Evolutionary conservation across 306 rosid genomes (phyloP).

Genomic region (Erythrophleum fordii): DNA sequence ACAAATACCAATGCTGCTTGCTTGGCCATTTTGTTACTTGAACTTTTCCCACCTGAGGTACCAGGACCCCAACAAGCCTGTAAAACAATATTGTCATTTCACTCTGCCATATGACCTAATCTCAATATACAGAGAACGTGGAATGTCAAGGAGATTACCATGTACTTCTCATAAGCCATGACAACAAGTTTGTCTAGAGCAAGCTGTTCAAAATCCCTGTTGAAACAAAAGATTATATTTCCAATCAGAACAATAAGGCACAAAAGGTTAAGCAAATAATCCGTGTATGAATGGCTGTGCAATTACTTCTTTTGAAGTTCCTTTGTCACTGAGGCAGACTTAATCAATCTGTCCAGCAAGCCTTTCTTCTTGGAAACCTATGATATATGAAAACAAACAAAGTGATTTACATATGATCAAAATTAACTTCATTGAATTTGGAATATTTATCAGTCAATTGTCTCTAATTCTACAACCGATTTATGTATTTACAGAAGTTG

Average conservation of each 20-base stretch:
- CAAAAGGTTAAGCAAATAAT: slow-evolving; percentile 39
- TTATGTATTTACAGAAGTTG: slow-evolving; percentile 7
- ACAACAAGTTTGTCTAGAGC: slow-evolving; percentile 81
- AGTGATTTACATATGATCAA: slow-evolving; percentile 28
- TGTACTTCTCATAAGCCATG: slow-evolving; percentile 85
- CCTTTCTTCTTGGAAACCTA: slow-evolving; percentile 77
- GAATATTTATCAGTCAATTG: slow-evolving; percentile 18
- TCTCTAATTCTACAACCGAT: slow-evolving; percentile 34
- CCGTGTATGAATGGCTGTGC: slow-evolving; percentile 36
- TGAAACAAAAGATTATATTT: slow-evolving; percentile 30
- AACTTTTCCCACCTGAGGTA: slow-evolving; percentile 82
- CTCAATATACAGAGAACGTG: slow-evolving; percentile 3
- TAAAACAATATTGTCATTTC: slow-evolving; percentile 43
- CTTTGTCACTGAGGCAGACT: slow-evolving; percentile 60
- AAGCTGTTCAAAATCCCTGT: slow-evolving; percentile 84
- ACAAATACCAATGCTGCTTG: slow-evolving; percentile 83
- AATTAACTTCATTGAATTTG: slow-evolving; percentile 22
- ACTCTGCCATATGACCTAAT: slow-evolving; percentile 36
- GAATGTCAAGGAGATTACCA: slow-evolving; percentile 61
- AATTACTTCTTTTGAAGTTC: slow-evolving; percentile 79
- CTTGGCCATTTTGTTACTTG: slow-evolving; percentile 87
- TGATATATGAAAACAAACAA: slow-evolving; percentile 43
- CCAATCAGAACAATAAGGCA: slow-evolving; percentile 34
- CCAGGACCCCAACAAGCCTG: slow-evolving; percentile 83
- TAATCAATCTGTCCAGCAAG: slow-evolving; percentile 63